Base-by-base conservation (phyloP, 768 basidiomycete genomes). In the Kwoniella bestiolae region DNA sequence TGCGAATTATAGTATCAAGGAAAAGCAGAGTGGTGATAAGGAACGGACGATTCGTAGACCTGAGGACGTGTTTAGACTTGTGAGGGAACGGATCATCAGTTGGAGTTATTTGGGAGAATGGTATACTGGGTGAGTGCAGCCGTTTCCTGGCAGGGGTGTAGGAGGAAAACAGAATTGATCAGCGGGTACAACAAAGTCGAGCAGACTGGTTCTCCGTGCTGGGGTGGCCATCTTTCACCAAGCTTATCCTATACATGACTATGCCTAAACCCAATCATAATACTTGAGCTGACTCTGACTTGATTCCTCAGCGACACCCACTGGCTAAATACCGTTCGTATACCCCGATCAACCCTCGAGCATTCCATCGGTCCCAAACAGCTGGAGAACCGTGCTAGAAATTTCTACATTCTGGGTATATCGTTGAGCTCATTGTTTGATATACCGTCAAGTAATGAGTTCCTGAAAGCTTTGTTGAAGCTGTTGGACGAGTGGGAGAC, bases 401-500 rank as follows among this genome's bases (percentile, higher is more conserved):
- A 75, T 47, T 70, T 77, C 41, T 72, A 77, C 47, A 60, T 79
- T 9, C 70, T 81, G 5, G 80, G 80, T 5, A 68, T 73, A 31
- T 73, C 70, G 6, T 58, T 81, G 2, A 70, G 67, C 1, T 53
- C 70, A 6, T 44, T 78, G 23, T 73, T 79, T 50, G 80, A 77
- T 46, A 74, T 74, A 7, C 51, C 67, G 1, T 35, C 47, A 18
- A 69, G 63, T 25, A 16, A 26, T 2, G 78, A 81, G 8, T 67
- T 68, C 21, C 46, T 76, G 1, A 69, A 58, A 47, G 67, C 62
- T 12, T 45, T 73, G 31, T 23, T 63, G 2, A 71, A 64, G 62
- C 50, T 79, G 7, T 53, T 81, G 52, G 80, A 81, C 1, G 80
- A 81, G 51, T 81, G 78, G 78, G 80, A 81, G 55, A 56, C 11